These are phyloP conservation scores for Neonectria sp. DNA, from an alignment of 2,329 filamentous ascomycete species.

Conservation along the genomic window DNA sequence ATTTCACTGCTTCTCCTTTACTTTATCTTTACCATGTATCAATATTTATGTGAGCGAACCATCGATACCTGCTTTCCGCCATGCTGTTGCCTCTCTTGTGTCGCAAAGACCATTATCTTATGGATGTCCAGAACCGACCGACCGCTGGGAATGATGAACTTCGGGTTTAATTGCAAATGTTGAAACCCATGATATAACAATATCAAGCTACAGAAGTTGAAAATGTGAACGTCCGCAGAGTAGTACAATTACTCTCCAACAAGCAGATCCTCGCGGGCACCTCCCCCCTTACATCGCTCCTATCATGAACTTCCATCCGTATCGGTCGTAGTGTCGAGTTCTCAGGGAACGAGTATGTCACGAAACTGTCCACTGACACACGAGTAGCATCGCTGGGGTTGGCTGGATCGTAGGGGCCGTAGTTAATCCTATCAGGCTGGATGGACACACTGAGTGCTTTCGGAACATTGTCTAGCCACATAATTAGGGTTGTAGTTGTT, in stretches of 20 bases:
- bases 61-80: conserved; percentile 29
- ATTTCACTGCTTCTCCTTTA: conserved; percentile 26
- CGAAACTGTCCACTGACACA: conserved; percentile 36
- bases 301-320: conserved; percentile 67
- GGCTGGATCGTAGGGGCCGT: conserved; percentile 53
- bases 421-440: conserved; percentile 54
- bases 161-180: background rate
- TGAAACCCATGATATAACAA: too few species aligned
- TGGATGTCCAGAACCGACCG: background rate
- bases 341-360: conserved; percentile 47
- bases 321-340: conserved; percentile 54
- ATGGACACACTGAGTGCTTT: conserved; percentile 55
- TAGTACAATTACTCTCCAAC: conserved; percentile 63
- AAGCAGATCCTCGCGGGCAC: conserved; percentile 67
- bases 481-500: conserved; percentile 2
- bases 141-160: background rate
- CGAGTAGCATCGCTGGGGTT: conserved; percentile 20
- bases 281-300: conserved; percentile 60
- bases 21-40: conserved; percentile 20
- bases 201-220: conserved; percentile 25
- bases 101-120: background rate
- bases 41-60: conserved; percentile 43
- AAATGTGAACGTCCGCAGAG: conserved; percentile 64
- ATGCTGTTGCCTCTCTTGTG: background rate
- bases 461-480: conserved; percentile 44